phyloP scores from a whole-genome alignment of 106 monocot species.

The Dendrobium officinale region DNA sequence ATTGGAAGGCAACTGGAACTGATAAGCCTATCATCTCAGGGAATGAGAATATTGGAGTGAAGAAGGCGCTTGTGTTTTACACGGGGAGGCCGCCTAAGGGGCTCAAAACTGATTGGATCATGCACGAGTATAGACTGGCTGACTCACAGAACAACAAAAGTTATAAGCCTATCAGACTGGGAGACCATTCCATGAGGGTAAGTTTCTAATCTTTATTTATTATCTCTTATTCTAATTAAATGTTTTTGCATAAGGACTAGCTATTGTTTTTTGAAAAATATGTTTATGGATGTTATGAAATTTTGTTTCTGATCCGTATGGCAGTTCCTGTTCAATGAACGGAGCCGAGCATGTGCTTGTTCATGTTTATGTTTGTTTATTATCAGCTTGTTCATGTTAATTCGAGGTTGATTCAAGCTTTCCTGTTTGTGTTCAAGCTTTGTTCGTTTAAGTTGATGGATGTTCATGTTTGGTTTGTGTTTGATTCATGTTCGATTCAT shows the following conservation, averaged over 20 bases:
- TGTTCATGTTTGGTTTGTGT: too few relatives aligned
- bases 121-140: conserved; percentile 71
- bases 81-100: conserved; percentile 49
- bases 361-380: too few relatives aligned
- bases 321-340: too few relatives aligned
- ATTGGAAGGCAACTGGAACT: conserved; percentile 60
- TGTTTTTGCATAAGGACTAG: neutral
- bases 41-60: conserved; percentile 29
- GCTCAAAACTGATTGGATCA: conserved; percentile 75
- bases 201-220: neutral
- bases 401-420: too few relatives aligned
- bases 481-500: too few relatives aligned
- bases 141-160: conserved; percentile 19
- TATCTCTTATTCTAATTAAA: neutral
- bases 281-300: too few relatives aligned
- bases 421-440: too few relatives aligned
- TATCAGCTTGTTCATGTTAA: too few relatives aligned
- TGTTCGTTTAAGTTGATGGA: too few relatives aligned
- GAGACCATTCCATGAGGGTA: conserved; percentile 65
- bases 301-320: too few relatives aligned
- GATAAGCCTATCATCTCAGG: conserved; percentile 39
- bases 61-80: conserved; percentile 65
- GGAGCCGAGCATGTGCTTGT: too few relatives aligned
- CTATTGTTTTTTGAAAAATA: neutral
- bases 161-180: conserved; percentile 41